Percentiles rank a stretch among this genome's conserved stretches.
Conservation (phyloP, 441 rosid species). For the Hura crepitans region DNA sequence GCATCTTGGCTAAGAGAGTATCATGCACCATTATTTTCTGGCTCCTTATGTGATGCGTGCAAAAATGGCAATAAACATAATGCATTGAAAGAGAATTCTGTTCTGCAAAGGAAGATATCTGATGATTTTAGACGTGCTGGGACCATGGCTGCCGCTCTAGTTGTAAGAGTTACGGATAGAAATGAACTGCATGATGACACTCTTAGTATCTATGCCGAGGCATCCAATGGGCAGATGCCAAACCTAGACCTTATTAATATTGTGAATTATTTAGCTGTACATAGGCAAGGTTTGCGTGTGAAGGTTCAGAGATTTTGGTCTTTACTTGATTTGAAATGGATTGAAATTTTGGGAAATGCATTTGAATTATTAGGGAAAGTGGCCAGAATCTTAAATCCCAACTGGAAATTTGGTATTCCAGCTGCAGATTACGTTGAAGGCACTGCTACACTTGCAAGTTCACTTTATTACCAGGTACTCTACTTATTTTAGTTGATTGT, state of each 20-base stretch:
- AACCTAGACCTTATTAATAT: constrained; percentile 89
- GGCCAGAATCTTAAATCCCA: constrained; percentile 55
- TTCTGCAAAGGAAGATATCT: constrained; percentile 29
- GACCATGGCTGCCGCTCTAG: constrained; percentile 90
- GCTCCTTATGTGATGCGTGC: constrained; percentile 32
- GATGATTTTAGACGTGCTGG: constrained; percentile 70
- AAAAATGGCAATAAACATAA: constrained; percentile 13
- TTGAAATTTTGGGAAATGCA: constrained; percentile 48
- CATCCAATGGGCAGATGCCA: constrained; percentile 98
- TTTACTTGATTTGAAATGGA: constrained; percentile 54
- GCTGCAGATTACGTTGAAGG: constrained; percentile 81
- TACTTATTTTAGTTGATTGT: constrained; percentile 16
- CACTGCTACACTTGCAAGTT: constrained; percentile 81
- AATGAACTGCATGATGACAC: constrained; percentile 58
- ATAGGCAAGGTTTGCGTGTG: constrained; percentile 78
- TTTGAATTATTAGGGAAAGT: constrained; percentile 58
- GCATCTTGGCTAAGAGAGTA: constrained; percentile 84
- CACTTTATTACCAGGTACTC: constrained; percentile 76
- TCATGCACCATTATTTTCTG: constrained; percentile 58
- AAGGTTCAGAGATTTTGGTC: constrained; percentile 59
- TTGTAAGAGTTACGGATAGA: constrained; percentile 63
- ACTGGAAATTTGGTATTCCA: constrained; percentile 74
- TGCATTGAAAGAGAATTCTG: constrained; percentile 25
- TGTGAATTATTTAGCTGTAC: constrained; percentile 80
- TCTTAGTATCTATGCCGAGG: constrained; percentile 71